Evolutionary conservation across 2,329 filamentous ascomycete species (phyloP).

Genomic region (Paracoccidioides lutzii): DNA sequence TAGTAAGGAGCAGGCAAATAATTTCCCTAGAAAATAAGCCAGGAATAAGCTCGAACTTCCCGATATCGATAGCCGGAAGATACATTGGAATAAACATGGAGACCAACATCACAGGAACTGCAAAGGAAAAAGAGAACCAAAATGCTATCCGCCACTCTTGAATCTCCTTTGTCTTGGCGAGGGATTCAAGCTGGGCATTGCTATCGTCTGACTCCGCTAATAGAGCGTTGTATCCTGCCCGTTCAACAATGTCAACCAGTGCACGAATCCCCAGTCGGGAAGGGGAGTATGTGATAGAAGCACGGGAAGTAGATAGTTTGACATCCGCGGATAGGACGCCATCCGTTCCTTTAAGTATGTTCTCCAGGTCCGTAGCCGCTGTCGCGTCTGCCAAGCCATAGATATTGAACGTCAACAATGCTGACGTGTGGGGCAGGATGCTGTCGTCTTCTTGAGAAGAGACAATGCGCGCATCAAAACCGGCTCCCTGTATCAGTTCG

Average conservation of each 20-base stretch:
- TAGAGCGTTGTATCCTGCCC: constrained; percentile 74
- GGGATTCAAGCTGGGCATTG: constrained; percentile 86
- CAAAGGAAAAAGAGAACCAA: constrained; percentile 62
- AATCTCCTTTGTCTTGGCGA: constrained; percentile 93
- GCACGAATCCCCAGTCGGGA: constrained; percentile 62
- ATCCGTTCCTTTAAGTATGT: constrained; percentile 47
- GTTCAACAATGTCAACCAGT: constrained; percentile 71
- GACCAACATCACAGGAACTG: constrained; percentile 78
- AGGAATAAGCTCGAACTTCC: constrained; percentile 48
- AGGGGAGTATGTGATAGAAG: constrained; percentile 61
- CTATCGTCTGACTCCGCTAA: constrained; percentile 89
- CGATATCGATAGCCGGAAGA: constrained; percentile 63
- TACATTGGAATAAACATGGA: constrained; percentile 93
- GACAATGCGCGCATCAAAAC: constrained; percentile 74
- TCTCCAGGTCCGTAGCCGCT: constrained; percentile 60
- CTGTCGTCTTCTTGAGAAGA: constrained; percentile 54
- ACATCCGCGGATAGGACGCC: constrained; percentile 66
- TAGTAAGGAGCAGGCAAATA: constrained; percentile 67
- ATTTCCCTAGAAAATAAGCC: constrained; percentile 84
- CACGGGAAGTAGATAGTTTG: constrained; percentile 58
- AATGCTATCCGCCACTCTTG: constrained; percentile 83
- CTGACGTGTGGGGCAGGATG: constrained; percentile 42
- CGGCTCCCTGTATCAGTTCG: constrained; percentile 75
- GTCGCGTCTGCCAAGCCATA: constrained; percentile 64
- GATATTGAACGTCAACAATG: constrained; percentile 65